Evolutionary conservation across 352 stramenopile species (phyloP).

Genomic region (Globisporangium abappressorium): DNA sequence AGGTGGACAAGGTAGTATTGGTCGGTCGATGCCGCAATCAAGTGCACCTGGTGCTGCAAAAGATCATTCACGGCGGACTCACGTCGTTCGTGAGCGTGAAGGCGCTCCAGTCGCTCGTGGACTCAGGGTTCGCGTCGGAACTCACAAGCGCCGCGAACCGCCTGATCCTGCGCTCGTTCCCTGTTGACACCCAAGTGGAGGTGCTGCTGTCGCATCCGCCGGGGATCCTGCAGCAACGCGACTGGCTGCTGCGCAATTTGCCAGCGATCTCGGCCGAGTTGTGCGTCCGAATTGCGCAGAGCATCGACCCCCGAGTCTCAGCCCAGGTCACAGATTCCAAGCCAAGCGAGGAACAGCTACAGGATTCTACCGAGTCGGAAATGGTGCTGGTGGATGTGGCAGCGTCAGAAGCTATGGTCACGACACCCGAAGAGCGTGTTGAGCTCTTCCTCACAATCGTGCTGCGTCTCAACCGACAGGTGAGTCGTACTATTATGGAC

Average conservation of each 20-base stretch:
- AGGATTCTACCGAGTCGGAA: background rate
- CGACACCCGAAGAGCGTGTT: conserved; percentile 48
- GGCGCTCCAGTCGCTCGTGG: conserved; percentile 38
- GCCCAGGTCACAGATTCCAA: background rate
- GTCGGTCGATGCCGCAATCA: conserved; percentile 47
- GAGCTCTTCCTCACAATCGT: conserved; percentile 78
- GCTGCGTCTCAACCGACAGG: conserved; percentile 47
- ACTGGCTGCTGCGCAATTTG: conserved; percentile 68
- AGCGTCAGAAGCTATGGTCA: conserved; percentile 42
- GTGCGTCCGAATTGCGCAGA: conserved; percentile 36
- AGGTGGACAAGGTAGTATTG: conserved; percentile 66
- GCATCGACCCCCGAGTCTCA: conserved; percentile 36
- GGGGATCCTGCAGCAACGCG: conserved; percentile 60
- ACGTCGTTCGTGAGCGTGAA: conserved; percentile 36
- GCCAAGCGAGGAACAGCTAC: conserved; percentile 2
- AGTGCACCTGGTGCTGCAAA: conserved; percentile 46
- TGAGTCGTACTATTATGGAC: background rate
- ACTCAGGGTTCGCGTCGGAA: conserved; percentile 33
- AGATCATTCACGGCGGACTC: conserved; percentile 47
- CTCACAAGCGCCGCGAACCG: conserved; percentile 42
- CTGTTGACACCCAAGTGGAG: conserved; percentile 47
- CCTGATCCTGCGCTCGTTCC: conserved; percentile 51
- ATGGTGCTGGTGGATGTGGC: conserved; percentile 27
- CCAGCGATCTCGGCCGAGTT: conserved; percentile 29
- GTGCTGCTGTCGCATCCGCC: conserved; percentile 44